Percentiles rank a stretch among this genome's conserved stretches.
phyloP scores from a whole-genome alignment of 2,329 filamentous ascomycete genomes.

The Ascochyta lentis region DNA sequence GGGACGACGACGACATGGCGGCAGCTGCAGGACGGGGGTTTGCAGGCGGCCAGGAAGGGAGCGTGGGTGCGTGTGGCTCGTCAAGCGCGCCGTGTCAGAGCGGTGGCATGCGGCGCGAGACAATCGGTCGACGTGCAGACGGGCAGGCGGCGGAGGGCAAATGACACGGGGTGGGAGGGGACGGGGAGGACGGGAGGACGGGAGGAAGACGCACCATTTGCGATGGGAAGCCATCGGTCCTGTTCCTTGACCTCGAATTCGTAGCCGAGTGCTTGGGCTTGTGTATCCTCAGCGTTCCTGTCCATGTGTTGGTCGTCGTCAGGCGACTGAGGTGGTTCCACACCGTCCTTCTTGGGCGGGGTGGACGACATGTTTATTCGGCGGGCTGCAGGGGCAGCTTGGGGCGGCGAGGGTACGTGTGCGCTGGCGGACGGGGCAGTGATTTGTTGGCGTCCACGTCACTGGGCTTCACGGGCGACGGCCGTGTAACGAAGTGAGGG shows the following conservation, averaged over 20 bases:
- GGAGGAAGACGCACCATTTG: constrained; percentile 85
- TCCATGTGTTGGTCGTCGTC: constrained; percentile 96
- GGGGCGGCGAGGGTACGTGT: constrained; percentile 55
- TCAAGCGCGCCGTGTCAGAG: constrained; percentile 43
- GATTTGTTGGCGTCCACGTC: constrained; percentile 52
- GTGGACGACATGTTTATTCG: constrained; percentile 94
- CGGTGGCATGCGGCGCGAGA: constrained; percentile 54
- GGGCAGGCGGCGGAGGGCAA: constrained; percentile 42
- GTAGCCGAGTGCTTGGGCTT: constrained; percentile 76
- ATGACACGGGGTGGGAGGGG: constrained; percentile 45
- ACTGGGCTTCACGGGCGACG: constrained; percentile 31
- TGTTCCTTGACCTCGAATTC: constrained; percentile 99
- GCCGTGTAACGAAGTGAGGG: constrained; percentile 26
- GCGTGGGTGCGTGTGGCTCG: too few species aligned
- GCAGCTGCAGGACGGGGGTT: constrained; percentile 48
- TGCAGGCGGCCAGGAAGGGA: constrained; percentile 37
- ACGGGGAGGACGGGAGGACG: too few species aligned
- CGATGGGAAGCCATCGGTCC: constrained; percentile 99
- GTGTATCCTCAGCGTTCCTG: constrained; percentile 77
- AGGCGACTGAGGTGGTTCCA: constrained; percentile 91
- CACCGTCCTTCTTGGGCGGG: constrained; percentile 84
- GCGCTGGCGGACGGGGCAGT: constrained; percentile 45
- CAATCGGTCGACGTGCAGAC: constrained; percentile 49
- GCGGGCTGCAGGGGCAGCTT: constrained; percentile 55
- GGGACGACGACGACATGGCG: constrained; percentile 55